phyloP scores from a whole-genome alignment of 805 yeast species.

The Yamadazyma endophytica region DNA sequence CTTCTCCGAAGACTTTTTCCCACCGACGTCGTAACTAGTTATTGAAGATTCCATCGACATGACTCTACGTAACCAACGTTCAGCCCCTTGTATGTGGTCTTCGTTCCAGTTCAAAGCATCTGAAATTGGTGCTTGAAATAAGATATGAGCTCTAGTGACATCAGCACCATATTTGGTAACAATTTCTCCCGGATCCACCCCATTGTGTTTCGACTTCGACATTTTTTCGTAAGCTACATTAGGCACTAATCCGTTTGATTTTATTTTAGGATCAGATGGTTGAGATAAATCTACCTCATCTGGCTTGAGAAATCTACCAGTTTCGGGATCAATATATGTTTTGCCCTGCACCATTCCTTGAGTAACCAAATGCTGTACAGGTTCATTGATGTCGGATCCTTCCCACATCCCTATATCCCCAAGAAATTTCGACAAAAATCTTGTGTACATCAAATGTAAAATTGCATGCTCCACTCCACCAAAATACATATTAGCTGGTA shows the following conservation, averaged over 20 bases:
- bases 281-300: constrained; percentile 56
- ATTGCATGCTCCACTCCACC: constrained; percentile 99
- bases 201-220: constrained; percentile 95
- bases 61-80: constrained; percentile 77
- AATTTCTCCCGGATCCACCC: constrained; percentile 83
- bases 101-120: constrained; percentile 91
- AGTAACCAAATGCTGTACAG: constrained; percentile 73
- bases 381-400: constrained; percentile 67
- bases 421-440: constrained; percentile 82
- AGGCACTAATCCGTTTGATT: constrained; percentile 49
- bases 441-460: constrained; percentile 77
- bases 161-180: constrained; percentile 83
- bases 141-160: constrained; percentile 87
- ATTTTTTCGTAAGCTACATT: constrained; percentile 74
- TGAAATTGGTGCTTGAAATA: constrained; percentile 86
- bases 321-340: constrained; percentile 69
- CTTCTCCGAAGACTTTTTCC: background rate
- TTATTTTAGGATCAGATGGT: constrained; percentile 42
- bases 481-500: constrained; percentile 88
- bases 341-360: constrained; percentile 99
- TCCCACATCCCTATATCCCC: constrained; percentile 65
- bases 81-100: constrained; percentile 76
- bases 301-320: constrained; percentile 73
- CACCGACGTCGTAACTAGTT: background rate
- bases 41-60: constrained; percentile 19